Conservation (phyloP, 2,329 filamentous ascomycete species). For the Cladosporium halotolerans region DNA sequence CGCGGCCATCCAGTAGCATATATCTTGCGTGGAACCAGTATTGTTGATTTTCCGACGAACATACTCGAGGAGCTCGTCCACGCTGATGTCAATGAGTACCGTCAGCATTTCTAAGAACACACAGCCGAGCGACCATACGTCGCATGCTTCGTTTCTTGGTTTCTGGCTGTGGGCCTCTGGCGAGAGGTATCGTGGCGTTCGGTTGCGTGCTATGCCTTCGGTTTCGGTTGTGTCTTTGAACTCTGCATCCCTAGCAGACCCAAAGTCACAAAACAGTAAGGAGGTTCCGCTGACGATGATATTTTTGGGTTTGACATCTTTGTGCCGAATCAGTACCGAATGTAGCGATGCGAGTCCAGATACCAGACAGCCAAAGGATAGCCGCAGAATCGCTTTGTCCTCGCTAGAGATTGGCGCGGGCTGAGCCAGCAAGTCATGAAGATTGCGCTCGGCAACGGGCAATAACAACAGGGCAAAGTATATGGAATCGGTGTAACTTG, state of each 20-base stretch:
- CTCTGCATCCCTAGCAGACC: neutral
- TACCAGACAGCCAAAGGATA: neutral
- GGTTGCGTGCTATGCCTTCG: neutral
- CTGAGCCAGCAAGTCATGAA: neutral
- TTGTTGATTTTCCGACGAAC: neutral
- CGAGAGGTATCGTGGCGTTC: neutral
- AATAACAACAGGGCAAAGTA: neutral
- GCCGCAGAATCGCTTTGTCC: neutral
- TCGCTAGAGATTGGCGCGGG: neutral
- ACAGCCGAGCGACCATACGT: neutral
- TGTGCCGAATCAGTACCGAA: conserved; percentile 1
- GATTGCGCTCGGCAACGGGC: neutral
- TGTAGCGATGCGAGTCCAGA: neutral
- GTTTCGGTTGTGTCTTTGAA: neutral
- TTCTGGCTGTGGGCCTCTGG: neutral
- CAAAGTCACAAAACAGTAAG: neutral
- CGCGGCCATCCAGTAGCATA: neutral
- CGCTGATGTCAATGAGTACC: neutral
- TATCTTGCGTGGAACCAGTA: neutral
- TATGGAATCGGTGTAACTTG: neutral
- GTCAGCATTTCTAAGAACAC: neutral
- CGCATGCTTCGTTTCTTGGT: neutral
- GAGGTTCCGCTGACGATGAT: conserved; percentile 1
- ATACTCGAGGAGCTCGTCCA: neutral
- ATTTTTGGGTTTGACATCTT: conserved; percentile 11